Evolutionary conservation across 352 stramenopile species (phyloP).

Genomic region (Phytopythium delawarense): DNA sequence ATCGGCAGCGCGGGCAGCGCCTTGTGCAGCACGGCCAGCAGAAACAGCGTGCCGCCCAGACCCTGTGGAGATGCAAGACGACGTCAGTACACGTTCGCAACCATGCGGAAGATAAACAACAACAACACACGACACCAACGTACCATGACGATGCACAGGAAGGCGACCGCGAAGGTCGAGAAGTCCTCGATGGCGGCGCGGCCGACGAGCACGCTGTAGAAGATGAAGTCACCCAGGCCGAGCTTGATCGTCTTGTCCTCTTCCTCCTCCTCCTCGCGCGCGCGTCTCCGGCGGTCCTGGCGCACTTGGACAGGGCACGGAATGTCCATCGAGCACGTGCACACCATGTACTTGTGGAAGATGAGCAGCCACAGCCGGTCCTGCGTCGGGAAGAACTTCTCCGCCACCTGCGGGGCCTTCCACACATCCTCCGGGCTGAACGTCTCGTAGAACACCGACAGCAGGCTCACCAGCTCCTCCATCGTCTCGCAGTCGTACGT

Average conservation of each 20-base stretch:
- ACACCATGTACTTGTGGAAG: conserved; percentile 86
- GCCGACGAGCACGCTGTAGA: conserved; percentile 97
- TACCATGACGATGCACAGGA: conserved; percentile 93
- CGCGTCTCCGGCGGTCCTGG: conserved; percentile 43
- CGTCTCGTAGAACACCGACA: conserved; percentile 66
- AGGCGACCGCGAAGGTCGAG: conserved; percentile 92
- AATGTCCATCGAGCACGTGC: conserved; percentile 77
- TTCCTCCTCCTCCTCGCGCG: conserved; percentile 52
- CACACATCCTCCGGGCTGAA: conserved; percentile 80
- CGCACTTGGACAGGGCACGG: conserved; percentile 65
- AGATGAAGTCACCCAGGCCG: conserved; percentile 98
- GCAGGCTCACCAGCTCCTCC: conserved; percentile 58
- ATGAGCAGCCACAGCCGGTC: conserved; percentile 79
- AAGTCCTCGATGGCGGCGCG: conserved; percentile 96
- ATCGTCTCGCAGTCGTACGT: conserved; percentile 78
- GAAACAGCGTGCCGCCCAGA: conserved; percentile 92
- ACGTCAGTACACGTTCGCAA: neutral
- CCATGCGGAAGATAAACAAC: conserved; percentile 4
- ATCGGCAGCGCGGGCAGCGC: conserved; percentile 96
- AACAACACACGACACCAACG: conserved; percentile 13
- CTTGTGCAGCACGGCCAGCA: conserved; percentile 93
- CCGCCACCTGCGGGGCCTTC: conserved; percentile 73
- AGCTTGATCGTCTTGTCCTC: conserved; percentile 91
- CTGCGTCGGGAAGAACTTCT: conserved; percentile 79
- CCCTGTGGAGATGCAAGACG: conserved; percentile 30